Evolutionary conservation across 306 rosid genomes (phyloP), one percentile per base, ranked within the genome.

Genomic region (Sicyos edulis): DNA sequence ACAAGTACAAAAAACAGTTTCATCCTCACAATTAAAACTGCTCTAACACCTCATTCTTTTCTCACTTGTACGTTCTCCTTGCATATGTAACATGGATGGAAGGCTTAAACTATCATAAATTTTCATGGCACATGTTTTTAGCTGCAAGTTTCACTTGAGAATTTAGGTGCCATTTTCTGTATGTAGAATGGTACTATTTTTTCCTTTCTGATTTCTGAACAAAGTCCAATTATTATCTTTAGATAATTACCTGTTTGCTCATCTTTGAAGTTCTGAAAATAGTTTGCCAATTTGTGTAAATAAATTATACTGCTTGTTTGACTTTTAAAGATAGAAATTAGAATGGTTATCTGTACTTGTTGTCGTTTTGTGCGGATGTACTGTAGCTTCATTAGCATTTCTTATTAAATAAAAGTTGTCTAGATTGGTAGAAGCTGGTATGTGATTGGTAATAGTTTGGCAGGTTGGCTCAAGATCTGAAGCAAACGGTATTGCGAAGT

Each of bases 391-490:
- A 50, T 19, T 10, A 21, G 8, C 21, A 51, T 54, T 63, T 54
- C 47, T 44, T 49, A 66, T 20, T 49, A 60, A 77, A 63, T 17
- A 13, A 61, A 51, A 57, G 49, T 64, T 54, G 6, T 72, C 7
- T 12, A 56, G 37, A 53, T 75, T 75, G 58, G 69, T 74, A 34
- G 65, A 51, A 81, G 73, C 59, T 56, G 66, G 82, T 71, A 68
- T 9, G 29, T 72, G 34, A 72, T 40, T 1, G 32, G 10, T 20
- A 75, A 71, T 47, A 55, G 44, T 78, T 70, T 78, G 77, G 74
- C 74, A 92, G 98, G 98, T 90, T 80, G 98, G 98, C 59, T 90
- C 97, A 42, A 88, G 82, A 85, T 90, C 98, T 8, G 98, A 93
- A 85, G 96, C 98, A 82, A 82, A 83, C 74, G 98, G 98, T 55